phyloP scores from a whole-genome alignment of 2,329 filamentous ascomycete species.

The Talaromyces sp. region DNA sequence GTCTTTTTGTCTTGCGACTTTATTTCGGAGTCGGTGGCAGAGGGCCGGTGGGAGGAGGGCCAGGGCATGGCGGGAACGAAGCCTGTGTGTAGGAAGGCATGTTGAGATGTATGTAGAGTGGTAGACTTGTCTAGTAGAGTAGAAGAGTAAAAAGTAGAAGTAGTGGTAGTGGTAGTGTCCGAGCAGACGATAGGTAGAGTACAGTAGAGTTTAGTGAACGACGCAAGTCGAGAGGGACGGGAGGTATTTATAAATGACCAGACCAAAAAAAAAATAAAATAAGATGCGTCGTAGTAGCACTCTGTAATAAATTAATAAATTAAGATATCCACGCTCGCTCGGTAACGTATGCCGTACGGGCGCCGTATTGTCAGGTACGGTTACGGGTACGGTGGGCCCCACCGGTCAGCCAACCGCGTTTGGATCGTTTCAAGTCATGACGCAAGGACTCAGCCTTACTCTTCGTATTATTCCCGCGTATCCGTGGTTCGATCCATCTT shows the following conservation, averaged over 20 bases:
- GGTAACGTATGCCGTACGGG: background rate
- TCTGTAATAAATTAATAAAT: background rate
- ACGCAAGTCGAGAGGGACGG: background rate
- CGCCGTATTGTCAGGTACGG: background rate
- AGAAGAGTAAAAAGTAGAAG: no score
- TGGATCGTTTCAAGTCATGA: background rate
- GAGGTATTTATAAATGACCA: background rate
- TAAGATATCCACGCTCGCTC: background rate
- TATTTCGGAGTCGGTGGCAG: slow-evolving; percentile 13
- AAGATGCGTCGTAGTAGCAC: background rate
- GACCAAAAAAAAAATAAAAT: background rate
- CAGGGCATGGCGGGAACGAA: slow-evolving; percentile 11
- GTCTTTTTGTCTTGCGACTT: background rate
- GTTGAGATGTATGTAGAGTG: background rate
- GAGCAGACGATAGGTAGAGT: background rate
- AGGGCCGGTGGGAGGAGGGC: slow-evolving; percentile 12
- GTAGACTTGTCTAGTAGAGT: background rate
- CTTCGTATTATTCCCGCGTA: no score
- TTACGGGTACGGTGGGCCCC: background rate
- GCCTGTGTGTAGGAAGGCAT: slow-evolving; percentile 11
- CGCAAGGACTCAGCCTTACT: background rate
- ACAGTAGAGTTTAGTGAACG: background rate
- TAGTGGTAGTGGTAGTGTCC: no score
- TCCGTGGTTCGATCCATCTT: no score
- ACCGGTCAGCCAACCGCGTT: background rate